Conservation (phyloP, 352 stramenopile genomes). For the Peronospora belbahrii region DNA sequence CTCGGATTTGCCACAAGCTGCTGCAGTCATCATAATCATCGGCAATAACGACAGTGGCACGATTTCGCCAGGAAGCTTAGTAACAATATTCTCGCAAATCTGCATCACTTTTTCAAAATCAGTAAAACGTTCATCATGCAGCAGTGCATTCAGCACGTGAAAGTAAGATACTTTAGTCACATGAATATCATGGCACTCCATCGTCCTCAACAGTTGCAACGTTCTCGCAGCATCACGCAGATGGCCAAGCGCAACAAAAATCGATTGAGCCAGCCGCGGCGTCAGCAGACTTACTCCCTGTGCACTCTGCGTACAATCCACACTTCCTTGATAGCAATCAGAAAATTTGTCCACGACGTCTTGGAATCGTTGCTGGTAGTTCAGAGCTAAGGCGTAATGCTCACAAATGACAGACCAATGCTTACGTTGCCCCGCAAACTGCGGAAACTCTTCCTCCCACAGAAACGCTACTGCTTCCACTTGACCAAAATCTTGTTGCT, state of each 20-base stretch:
- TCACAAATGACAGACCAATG: conserved; percentile 43
- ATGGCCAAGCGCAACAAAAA: conserved; percentile 48
- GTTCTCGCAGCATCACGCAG: conserved; percentile 26
- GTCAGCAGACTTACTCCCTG: conserved; percentile 26
- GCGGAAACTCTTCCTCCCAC: conserved; percentile 45
- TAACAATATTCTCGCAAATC: conserved; percentile 47
- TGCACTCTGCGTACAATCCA: background rate
- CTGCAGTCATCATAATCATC: conserved; percentile 50
- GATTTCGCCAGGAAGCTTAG: conserved; percentile 23
- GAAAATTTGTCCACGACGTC: conserved; percentile 46
- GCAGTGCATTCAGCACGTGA: conserved; percentile 44
- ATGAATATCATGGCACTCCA: conserved; percentile 24
- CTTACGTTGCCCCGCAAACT: conserved; percentile 33
- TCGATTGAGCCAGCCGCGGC: conserved; percentile 33
- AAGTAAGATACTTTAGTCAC: conserved; percentile 53
- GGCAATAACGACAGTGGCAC: conserved; percentile 51
- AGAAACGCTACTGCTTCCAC: conserved; percentile 47
- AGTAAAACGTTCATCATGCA: conserved; percentile 40
- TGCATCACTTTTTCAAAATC: conserved; percentile 46
- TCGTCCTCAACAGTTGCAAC: conserved; percentile 29
- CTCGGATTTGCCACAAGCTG: conserved; percentile 40
- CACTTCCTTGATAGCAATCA: conserved; percentile 7
- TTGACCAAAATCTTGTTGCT: conserved; percentile 28
- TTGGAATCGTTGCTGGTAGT: conserved; percentile 42
- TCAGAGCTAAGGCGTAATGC: conserved; percentile 44